Conservation (phyloP, 2,329 filamentous ascomycete species). For the Colletotrichum cordylinicola region DNA sequence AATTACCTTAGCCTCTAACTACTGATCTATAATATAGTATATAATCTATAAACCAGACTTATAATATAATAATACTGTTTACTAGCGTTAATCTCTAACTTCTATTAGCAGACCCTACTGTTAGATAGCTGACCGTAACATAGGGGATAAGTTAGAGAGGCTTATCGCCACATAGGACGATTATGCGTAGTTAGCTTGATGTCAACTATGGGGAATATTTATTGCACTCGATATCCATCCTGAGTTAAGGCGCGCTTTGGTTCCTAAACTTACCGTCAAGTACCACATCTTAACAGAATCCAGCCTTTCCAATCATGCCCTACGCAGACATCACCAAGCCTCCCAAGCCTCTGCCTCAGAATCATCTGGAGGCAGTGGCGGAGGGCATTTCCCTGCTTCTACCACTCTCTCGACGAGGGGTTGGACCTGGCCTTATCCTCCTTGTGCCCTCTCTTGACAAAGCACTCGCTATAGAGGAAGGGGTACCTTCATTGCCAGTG, state of each 20-base stretch:
- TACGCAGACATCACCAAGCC: not conserved
- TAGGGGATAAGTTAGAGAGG: not conserved
- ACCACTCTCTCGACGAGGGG: not conserved
- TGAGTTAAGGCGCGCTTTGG: not conserved
- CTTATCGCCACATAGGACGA: not conserved
- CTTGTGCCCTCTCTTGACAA: not conserved
- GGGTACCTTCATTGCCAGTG: slow-evolving; percentile 57
- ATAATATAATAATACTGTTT: no score
- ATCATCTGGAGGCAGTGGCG: not conserved
- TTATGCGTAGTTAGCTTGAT: not conserved
- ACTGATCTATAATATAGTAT: no score
- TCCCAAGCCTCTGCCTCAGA: not conserved
- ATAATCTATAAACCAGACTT: no score
- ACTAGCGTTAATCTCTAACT: no score
- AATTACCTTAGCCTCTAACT: no score
- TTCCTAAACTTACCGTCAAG: fast-evolving
- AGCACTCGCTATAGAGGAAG: slow-evolving; percentile 26
- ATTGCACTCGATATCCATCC: not conserved
- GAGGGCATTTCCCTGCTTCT: not conserved
- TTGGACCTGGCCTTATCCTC: not conserved
- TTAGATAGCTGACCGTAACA: no score
- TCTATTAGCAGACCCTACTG: no score
- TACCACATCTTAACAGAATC: not conserved
- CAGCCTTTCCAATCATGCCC: not conserved
- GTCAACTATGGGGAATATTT: fast-evolving